Evolutionary conservation across 1,139 yeast species (phyloP).

Genomic region (Kodamaea suecica): DNA sequence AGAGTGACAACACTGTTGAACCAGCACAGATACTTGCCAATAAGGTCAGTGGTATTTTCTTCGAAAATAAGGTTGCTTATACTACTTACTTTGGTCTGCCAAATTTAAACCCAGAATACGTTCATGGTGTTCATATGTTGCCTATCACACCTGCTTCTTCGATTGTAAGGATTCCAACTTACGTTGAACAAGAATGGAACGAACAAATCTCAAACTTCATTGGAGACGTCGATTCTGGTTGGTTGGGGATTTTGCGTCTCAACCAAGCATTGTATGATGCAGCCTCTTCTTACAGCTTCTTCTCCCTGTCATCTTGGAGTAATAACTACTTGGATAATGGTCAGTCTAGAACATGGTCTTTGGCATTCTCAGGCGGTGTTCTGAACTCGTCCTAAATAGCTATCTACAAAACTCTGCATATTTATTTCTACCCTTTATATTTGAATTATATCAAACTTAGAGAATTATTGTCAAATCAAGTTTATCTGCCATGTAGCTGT

Average conservation of each 20-base stretch:
- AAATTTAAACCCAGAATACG: slow-evolving; percentile 57
- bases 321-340: slow-evolving; percentile 74
- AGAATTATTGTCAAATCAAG: no score
- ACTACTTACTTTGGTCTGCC: slow-evolving; percentile 78
- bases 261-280: slow-evolving; percentile 81
- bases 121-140: slow-evolving; percentile 94
- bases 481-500: no score
- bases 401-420: slow-evolving; percentile 1
- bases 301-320: slow-evolving; percentile 50
- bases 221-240: slow-evolving; percentile 62
- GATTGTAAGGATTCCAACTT: slow-evolving; percentile 63
- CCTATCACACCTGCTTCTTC: slow-evolving; percentile 88
- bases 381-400: slow-evolving; percentile 12
- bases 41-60: slow-evolving; percentile 72
- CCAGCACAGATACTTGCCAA: slow-evolving; percentile 58
- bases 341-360: slow-evolving; percentile 85
- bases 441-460: no score
- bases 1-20: slow-evolving; percentile 54
- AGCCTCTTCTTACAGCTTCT: slow-evolving; percentile 60
- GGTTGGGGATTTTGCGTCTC: slow-evolving; percentile 82
- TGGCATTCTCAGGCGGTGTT: slow-evolving; percentile 50
- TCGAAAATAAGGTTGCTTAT: slow-evolving; percentile 87
- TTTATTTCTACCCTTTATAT: no score
- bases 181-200: slow-evolving; percentile 81
- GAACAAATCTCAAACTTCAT: slow-evolving; percentile 50